A percentile compares a stretch with the other conserved stretches of the same genome.
These are phyloP conservation scores for Pleurotus pulmonarius DNA, from an alignment of 768 basidiomycete genomes.

Conservation along the genomic window DNA sequence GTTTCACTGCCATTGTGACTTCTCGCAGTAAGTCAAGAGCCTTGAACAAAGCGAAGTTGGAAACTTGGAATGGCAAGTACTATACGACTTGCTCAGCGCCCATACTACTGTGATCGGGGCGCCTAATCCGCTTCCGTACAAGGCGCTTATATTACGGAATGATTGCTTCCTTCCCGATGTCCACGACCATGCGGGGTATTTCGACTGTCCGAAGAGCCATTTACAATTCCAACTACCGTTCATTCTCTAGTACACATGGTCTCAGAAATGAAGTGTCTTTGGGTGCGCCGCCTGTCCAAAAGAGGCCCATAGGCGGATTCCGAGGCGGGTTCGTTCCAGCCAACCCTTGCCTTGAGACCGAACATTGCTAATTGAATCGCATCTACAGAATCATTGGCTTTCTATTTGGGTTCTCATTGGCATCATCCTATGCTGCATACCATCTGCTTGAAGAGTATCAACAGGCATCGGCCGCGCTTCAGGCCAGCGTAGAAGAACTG, in stretches of 20 bases:
- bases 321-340: conserved; percentile 49
- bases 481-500: conserved; percentile 84
- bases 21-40: not conserved
- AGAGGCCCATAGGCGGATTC: conserved; percentile 74
- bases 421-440: conserved; percentile 83
- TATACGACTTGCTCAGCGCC: no score
- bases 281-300: conserved; percentile 52
- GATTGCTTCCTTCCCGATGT: conserved; percentile 22
- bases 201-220: conserved; percentile 13
- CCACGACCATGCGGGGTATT: conserved; percentile 29
- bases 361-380: conserved; percentile 7
- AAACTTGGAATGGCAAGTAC: no score
- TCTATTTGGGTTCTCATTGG: conserved; percentile 86
- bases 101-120: not conserved
- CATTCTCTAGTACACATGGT: conserved; percentile 39
- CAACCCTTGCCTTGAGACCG: not conserved
- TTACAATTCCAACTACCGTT: conserved; percentile 22
- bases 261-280: conserved; percentile 46
- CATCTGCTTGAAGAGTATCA: conserved; percentile 90
- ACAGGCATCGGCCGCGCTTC: conserved; percentile 79
- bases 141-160: not conserved
- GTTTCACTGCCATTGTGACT: conserved; percentile 30
- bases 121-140: not conserved
- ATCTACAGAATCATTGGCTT: conserved; percentile 71
- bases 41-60: not conserved